Evolutionary conservation across 1,284 basidiomycete genomes (phyloP).

Genomic region (Tilletia caries): DNA sequence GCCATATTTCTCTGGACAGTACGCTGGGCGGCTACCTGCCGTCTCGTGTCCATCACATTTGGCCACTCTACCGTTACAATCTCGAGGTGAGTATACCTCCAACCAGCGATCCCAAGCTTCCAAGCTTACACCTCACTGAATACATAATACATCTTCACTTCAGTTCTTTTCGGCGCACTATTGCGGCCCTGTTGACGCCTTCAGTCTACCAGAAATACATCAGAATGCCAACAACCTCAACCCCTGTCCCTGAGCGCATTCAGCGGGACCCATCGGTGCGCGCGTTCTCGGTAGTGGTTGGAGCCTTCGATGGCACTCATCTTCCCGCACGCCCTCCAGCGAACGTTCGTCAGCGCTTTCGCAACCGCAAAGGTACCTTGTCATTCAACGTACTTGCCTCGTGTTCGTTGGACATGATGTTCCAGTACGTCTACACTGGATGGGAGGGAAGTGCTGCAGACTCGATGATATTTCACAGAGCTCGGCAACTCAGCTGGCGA

Average conservation of each 20-base stretch:
- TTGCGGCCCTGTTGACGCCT: not conserved
- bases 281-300: constrained; percentile 54
- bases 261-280: constrained; percentile 51
- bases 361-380: constrained; percentile 43
- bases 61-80: not conserved
- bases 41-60: not conserved
- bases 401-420: constrained; percentile 44
- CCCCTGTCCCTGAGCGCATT: not conserved
- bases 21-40: not conserved
- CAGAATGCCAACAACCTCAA: not conserved
- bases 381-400: constrained; percentile 52
- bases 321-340: constrained; percentile 36
- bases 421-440: constrained; percentile 52
- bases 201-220: not conserved
- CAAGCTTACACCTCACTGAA: too few relatives aligned
- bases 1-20: not conserved
- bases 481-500: not conserved
- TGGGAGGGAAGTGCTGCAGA: constrained; percentile 56
- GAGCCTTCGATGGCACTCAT: constrained; percentile 58
- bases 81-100: not conserved
- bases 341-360: constrained; percentile 27
- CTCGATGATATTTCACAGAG: not conserved
- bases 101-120: not conserved
- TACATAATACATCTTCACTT: not conserved
- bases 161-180: not conserved